These are phyloP conservation scores for Calamus simplicifolius DNA, from an alignment of 176 grass and related monocot genomes.

Conservation along the genomic window DNA sequence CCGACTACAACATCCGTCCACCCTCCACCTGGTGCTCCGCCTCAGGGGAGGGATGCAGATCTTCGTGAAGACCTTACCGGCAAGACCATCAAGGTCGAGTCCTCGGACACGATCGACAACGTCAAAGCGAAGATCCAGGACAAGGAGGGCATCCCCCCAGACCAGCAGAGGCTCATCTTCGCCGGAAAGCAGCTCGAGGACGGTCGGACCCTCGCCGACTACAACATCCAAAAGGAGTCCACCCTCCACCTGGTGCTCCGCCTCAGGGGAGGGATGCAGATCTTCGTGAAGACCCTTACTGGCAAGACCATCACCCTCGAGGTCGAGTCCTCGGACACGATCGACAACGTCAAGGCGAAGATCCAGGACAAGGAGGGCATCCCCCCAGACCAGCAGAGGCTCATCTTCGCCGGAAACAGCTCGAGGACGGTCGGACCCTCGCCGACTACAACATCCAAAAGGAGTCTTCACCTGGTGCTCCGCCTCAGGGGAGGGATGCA, in stretches of 20 bases:
- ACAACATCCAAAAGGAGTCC: constrained; percentile 14
- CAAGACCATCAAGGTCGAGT: constrained; percentile 8
- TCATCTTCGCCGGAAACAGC: constrained; percentile 9
- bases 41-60: background rate
- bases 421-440: too few species aligned
- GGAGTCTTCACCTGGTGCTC: constrained; percentile 1
- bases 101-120: constrained; percentile 9
- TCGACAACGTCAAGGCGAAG: constrained; percentile 14
- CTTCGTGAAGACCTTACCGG: constrained; percentile 6
- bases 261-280: constrained; percentile 5
- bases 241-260: constrained; percentile 5
- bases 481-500: background rate
- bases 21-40: too few species aligned
- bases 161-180: constrained; percentile 8
- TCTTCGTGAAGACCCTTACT: background rate
- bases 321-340: constrained; percentile 6
- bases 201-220: background rate
- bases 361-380: constrained; percentile 18
- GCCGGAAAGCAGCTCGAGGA: constrained; percentile 6
- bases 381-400: constrained; percentile 13
- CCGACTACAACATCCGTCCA: constrained; percentile 53
- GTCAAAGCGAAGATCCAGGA: constrained; percentile 9
- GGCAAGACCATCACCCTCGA: constrained; percentile 7
- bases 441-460: too few species aligned
- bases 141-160: constrained; percentile 10